Evolutionary conservation across 1,139 yeast species (phyloP), one percentile per base, ranked within the genome.

Genomic region (Tardiomyces depauwii): DNA sequence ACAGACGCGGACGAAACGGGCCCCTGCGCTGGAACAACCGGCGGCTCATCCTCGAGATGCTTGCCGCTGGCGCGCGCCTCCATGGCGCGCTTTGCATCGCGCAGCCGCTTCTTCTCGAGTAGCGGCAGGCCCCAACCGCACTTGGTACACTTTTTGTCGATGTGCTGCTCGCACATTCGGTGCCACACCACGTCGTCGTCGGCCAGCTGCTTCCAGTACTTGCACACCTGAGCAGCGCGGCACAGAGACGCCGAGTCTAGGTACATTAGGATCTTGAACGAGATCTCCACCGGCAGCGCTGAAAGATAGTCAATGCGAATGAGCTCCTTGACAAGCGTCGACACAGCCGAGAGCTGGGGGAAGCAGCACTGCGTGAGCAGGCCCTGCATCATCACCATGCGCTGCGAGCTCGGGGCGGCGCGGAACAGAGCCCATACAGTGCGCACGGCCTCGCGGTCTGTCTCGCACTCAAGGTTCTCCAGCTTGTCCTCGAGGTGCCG

Each of bases 81-180:
- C 27, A 64, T 60, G n/a, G 58, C 63, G 36, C 53, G 53, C 47
- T 59, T 61, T 27, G 61, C 52, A 42, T 60, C 61, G 18, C 65
- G 55, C 18, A 67, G 57, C 23, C 68, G 59, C 48, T 63, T 58
- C 49, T 66, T 61, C 51, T 69, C 73, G 77, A 91, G 77, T 51
- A 91, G 68, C 2, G 98, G 98, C 55, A 91, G 71, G 5, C 98
- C 98, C 98, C 98, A 91, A 11, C 98, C 98, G 70, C 98, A 91
- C 61, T 86, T 87, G 41, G 96, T 95, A 66, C 98, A 91, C 63
- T 91, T 91, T 50, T 95, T 73, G 65, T 91, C 98, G 49, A 91
- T 91, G 62, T 91, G 98, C 64, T 91, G 98, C 63, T 88, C 96
- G 63, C 98, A 91, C 91, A 91, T 83, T 55, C 91, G 88, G 62